Base-by-base conservation (phyloP, 1,284 basidiomycete species). In the Marasmius fiardii region DNA sequence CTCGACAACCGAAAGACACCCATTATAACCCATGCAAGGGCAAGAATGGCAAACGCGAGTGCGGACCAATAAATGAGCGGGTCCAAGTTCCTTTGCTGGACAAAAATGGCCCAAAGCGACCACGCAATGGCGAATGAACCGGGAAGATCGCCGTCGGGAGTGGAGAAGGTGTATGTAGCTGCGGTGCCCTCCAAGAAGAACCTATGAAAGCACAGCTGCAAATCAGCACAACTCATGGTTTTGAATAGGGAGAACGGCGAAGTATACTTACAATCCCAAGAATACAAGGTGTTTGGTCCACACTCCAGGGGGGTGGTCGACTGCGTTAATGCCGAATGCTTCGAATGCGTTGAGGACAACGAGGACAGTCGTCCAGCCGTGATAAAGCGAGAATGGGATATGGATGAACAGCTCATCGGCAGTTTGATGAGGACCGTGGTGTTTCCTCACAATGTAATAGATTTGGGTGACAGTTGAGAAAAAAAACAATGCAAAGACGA, bases 271-370 rank as follows among this genome's bases (percentile, higher is more conserved):
- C 82, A 92, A 73, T 60, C 83, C 90, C 45, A 97, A 83, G 84
- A 97, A 96, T 57, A 95, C 94, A 63, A 95, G 92, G 64, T 93
- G 84, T 69, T 96, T 95, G 68, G 93, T 96, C 85, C 92, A 93
- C 57, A 95, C 74, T 24, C 93, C 93, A 1, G 93, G 86, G 41
- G 71, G 72, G 62, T 89, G 76, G 50, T 70, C 71, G 62, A 78
- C 65, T 0, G 90, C 84, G 68, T 95, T 81, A 58, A 87, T 84
- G 61, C 95, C 95, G 65, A 96, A 96, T 0, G 93, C 94, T 68
- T 95, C 88, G 70, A 98, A 97, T 3, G 83, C 88, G 47, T 92
- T 90, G 58, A 97, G 76, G 60, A 97, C 79, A 62, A 96, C 90
- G 56, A 97, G 83, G 52, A 97, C 89, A 50, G 93, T 94, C 14